These are phyloP conservation scores for Penicillium daleae DNA, from an alignment of 495 filamentous ascomycete species.

Conservation along the genomic window DNA sequence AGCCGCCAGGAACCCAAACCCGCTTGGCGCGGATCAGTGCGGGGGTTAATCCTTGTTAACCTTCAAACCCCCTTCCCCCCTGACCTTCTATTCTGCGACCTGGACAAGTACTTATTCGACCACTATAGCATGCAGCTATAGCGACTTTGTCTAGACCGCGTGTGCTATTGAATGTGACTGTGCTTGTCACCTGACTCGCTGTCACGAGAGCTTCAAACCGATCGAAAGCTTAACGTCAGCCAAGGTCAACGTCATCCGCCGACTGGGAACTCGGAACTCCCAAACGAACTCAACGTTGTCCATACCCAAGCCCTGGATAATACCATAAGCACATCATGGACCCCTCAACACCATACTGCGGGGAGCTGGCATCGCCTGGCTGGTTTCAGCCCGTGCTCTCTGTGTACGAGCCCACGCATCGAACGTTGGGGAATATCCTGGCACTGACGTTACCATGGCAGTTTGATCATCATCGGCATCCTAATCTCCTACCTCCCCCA, in stretches of 20 bases:
- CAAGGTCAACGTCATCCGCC: not conserved
- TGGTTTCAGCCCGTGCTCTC: constrained; percentile 65
- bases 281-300: constrained; percentile 21
- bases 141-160: not conserved
- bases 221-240: constrained; percentile 9
- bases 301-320: not conserved
- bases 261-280: constrained; percentile 8
- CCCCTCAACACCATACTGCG: constrained; percentile 36
- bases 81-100: not conserved
- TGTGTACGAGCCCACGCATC: constrained; percentile 46
- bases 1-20: constrained; percentile 11
- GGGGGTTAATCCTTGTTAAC: not conserved
- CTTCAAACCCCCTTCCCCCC: constrained; percentile 2
- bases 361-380: constrained; percentile 50
- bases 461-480: constrained; percentile 87
- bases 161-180: not conserved
- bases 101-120: not conserved
- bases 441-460: constrained; percentile 34
- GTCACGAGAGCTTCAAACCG: constrained; percentile 2
- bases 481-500: constrained; percentile 93
- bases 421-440: not conserved
- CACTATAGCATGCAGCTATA: constrained; percentile 1
- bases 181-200: not conserved
- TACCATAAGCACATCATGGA: constrained; percentile 27
- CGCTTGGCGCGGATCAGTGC: constrained; percentile 7